These are phyloP conservation scores for Parasitella parasitica DNA, from an alignment of 371 early-diverging fungal genomes.

Conservation along the genomic window DNA sequence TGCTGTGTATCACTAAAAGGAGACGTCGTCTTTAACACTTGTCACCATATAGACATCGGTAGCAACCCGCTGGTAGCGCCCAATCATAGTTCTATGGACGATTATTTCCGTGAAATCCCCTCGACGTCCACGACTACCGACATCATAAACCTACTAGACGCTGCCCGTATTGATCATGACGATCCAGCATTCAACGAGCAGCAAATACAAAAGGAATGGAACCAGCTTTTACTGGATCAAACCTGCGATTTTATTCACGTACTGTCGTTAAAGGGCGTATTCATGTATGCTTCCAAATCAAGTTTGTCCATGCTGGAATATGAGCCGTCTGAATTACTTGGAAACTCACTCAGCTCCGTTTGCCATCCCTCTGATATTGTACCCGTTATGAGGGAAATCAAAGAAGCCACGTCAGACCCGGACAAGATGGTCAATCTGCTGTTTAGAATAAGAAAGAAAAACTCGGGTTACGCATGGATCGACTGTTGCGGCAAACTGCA, in stretches of 20 bases:
- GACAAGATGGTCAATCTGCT: conserved; percentile 40
- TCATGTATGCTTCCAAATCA: conserved; percentile 54
- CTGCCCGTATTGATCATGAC: neutral
- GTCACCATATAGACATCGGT: neutral
- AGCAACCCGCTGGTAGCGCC: neutral
- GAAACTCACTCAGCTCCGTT: conserved; percentile 50
- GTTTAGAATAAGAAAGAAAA: conserved; percentile 51
- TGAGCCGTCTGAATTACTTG: conserved; percentile 51
- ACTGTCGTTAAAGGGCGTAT: conserved; percentile 59
- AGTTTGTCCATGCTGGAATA: conserved; percentile 47
- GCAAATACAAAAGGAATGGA: conserved; percentile 29
- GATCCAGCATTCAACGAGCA: conserved; percentile 15
- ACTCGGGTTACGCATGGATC: conserved; percentile 56
- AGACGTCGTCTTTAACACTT: neutral
- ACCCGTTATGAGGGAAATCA: conserved; percentile 63
- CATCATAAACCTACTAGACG: neutral
- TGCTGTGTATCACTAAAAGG: no score
- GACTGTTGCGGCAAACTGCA: conserved; percentile 56
- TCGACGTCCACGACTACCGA: neutral
- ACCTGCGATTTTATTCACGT: conserved; percentile 56
- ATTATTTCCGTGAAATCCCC: conserved; percentile 27
- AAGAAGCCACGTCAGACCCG: conserved; percentile 31
- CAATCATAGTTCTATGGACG: conserved; percentile 1
- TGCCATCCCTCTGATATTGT: conserved; percentile 67
- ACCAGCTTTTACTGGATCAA: conserved; percentile 35